Conservation (phyloP, 2,329 filamentous ascomycete species). For the Penicillium sp. region DNA sequence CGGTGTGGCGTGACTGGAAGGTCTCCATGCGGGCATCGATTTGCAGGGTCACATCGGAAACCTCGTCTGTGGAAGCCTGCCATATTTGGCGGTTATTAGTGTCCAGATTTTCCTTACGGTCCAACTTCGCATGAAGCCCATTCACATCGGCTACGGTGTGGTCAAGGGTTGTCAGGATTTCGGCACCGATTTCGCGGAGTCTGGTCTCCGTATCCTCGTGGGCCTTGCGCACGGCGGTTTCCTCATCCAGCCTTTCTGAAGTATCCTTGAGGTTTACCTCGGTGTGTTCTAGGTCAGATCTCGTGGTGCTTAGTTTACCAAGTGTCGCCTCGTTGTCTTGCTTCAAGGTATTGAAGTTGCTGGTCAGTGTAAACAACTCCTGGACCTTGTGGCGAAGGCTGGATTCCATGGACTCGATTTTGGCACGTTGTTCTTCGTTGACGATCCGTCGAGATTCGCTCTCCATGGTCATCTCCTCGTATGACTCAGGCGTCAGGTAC, state of each 20-base stretch:
- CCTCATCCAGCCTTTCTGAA: conserved; percentile 74
- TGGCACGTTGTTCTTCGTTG: conserved; percentile 87
- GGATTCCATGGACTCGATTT: conserved; percentile 87
- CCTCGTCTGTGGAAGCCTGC: conserved; percentile 74
- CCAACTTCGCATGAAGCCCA: conserved; percentile 83
- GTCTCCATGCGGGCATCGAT: conserved; percentile 76
- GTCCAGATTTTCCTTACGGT: conserved; percentile 82
- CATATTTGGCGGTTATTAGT: conserved; percentile 77
- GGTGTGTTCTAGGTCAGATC: conserved; percentile 81
- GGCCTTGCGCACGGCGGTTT: conserved; percentile 77
- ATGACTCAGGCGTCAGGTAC: conserved; percentile 85
- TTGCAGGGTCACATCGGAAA: conserved; percentile 74
- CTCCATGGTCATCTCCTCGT: conserved; percentile 87
- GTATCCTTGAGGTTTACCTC: conserved; percentile 82
- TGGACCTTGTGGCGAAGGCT: conserved; percentile 93
- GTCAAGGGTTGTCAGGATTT: conserved; percentile 77
- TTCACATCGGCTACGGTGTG: conserved; percentile 80
- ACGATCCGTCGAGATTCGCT: conserved; percentile 91
- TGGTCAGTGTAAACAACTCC: conserved; percentile 84
- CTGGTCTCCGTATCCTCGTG: conserved; percentile 83
- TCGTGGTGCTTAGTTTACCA: conserved; percentile 74
- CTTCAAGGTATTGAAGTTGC: conserved; percentile 84
- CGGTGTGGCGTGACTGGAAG: conserved; percentile 74
- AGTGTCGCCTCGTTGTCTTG: conserved; percentile 84
- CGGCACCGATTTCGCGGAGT: conserved; percentile 72